phyloP scores from a whole-genome alignment of 176 grass and related monocot genomes.

The Rhipidocladum racemiflorum region DNA sequence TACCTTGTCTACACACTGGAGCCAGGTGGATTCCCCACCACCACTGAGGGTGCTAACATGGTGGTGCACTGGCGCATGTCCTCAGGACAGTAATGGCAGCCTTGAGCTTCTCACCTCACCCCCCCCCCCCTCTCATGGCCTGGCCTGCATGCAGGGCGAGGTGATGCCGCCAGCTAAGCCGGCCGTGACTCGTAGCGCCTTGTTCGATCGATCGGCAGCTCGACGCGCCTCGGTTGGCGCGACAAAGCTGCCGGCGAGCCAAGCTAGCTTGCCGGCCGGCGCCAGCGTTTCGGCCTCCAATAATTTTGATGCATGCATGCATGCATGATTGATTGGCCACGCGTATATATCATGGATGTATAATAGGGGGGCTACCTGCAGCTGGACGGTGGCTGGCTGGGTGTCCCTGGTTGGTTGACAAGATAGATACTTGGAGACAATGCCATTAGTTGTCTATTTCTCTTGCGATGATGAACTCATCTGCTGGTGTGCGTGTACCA shows the following conservation, averaged over 20 bases:
- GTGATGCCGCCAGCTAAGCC: constrained; percentile 34
- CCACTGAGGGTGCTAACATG: constrained; percentile 41
- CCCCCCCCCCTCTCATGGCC: not conserved
- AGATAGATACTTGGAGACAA: not conserved
- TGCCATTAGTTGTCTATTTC: not conserved
- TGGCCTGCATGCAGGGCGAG: not conserved
- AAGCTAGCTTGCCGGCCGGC: constrained; percentile 23
- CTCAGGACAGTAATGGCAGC: constrained; percentile 46
- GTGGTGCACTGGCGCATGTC: constrained; percentile 6
- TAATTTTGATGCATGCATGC: constrained; percentile 33
- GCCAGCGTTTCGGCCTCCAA: constrained; percentile 13
- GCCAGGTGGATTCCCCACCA: constrained; percentile 48
- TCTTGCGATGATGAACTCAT: not conserved
- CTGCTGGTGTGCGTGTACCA: too few species aligned
- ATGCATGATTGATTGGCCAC: constrained; percentile 15
- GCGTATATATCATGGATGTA: not conserved
- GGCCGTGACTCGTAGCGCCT: not conserved
- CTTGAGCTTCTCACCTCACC: constrained; percentile 47
- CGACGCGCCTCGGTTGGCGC: not conserved
- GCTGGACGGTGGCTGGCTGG: not conserved
- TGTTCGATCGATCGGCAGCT: constrained; percentile 23
- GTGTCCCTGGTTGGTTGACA: not conserved
- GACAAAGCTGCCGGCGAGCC: constrained; percentile 21
- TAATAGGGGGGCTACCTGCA: not conserved
- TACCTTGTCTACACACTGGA: constrained; percentile 47